Conservation (phyloP, 495 filamentous ascomycete species). For the Aspergillus bertholletiae region DNA sequence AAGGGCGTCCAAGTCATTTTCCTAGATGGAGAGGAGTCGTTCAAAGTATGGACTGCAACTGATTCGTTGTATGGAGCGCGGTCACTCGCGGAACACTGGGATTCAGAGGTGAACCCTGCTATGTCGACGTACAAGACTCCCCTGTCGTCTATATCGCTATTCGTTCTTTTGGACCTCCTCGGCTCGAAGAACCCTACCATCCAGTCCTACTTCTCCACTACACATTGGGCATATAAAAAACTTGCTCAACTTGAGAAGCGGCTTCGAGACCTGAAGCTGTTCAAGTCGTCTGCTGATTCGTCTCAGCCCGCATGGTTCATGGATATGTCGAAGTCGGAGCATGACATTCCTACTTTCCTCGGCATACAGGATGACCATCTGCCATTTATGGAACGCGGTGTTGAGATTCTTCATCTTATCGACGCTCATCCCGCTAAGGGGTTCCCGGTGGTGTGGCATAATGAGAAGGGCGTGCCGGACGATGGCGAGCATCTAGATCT, state of each 20-base stretch:
- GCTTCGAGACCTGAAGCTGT: conserved; percentile 54
- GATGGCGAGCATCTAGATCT: conserved; percentile 84
- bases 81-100: conserved; percentile 74
- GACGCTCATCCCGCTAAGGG: conserved; percentile 49
- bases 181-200: conserved; percentile 67
- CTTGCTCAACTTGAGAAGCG: conserved; percentile 67
- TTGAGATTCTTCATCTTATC: conserved; percentile 85
- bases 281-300: conserved; percentile 40
- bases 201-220: conserved; percentile 78
- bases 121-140: conserved; percentile 70
- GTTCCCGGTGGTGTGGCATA: conserved; percentile 89
- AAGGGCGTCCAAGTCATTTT: conserved; percentile 86
- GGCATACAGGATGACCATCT: conserved; percentile 82
- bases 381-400: conserved; percentile 80
- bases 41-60: conserved; percentile 66
- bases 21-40: conserved; percentile 94
- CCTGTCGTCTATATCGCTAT: conserved; percentile 76
- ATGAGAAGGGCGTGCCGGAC: conserved; percentile 55
- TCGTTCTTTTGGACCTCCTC: conserved; percentile 89
- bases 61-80: conserved; percentile 89
- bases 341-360: conserved; percentile 39
- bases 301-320: conserved; percentile 40
- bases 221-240: conserved; percentile 87
- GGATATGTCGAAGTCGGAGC: conserved; percentile 51
- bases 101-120: conserved; percentile 58